Percentiles rank a stretch among this genome's conserved stretches.
These are phyloP conservation scores for Botrytis byssoidea DNA, from an alignment of 2,329 filamentous ascomycete species.

Conservation along the genomic window DNA sequence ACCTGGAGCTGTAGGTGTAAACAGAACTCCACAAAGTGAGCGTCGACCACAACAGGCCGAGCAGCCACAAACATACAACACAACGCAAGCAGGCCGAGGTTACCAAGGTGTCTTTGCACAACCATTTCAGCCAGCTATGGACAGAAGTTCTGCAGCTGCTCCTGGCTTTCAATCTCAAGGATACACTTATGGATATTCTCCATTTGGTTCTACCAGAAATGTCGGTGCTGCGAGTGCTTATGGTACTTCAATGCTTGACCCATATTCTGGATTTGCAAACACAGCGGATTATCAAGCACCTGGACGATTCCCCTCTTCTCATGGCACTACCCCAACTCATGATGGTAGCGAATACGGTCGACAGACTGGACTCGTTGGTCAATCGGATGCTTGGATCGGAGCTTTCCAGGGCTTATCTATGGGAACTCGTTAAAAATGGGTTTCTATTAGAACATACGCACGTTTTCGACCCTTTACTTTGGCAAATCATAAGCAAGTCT, in stretches of 20 bases:
- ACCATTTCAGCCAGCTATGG: slow-evolving; percentile 45
- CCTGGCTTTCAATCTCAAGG: slow-evolving; percentile 43
- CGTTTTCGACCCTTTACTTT: not conserved
- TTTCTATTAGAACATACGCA: not conserved
- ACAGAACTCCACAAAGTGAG: slow-evolving; percentile 41
- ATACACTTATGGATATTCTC: slow-evolving; percentile 45
- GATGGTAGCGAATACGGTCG: slow-evolving; percentile 45
- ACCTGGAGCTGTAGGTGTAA: slow-evolving; percentile 62
- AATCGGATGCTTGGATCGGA: slow-evolving; percentile 56
- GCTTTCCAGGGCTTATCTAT: slow-evolving; percentile 71
- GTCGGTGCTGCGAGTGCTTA: slow-evolving; percentile 40
- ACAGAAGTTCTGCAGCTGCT: slow-evolving; percentile 41
- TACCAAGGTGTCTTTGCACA: slow-evolving; percentile 46
- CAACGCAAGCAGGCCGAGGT: slow-evolving; percentile 29
- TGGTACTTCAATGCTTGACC: slow-evolving; percentile 45
- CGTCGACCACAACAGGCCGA: slow-evolving; percentile 45
- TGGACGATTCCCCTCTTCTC: slow-evolving; percentile 47
- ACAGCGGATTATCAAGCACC: slow-evolving; percentile 47
- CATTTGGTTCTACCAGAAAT: slow-evolving; percentile 46
- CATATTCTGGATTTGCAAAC: slow-evolving; percentile 45
- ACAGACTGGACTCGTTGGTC: slow-evolving; percentile 42
- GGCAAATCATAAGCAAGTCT: not conserved
- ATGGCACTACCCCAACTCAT: slow-evolving; percentile 40
- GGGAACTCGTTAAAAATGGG: slow-evolving; percentile 45
- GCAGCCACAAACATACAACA: slow-evolving; percentile 29